These are phyloP conservation scores for Arabis hirsuta DNA, from an alignment of 345 rosid species.

Conservation along the genomic window DNA sequence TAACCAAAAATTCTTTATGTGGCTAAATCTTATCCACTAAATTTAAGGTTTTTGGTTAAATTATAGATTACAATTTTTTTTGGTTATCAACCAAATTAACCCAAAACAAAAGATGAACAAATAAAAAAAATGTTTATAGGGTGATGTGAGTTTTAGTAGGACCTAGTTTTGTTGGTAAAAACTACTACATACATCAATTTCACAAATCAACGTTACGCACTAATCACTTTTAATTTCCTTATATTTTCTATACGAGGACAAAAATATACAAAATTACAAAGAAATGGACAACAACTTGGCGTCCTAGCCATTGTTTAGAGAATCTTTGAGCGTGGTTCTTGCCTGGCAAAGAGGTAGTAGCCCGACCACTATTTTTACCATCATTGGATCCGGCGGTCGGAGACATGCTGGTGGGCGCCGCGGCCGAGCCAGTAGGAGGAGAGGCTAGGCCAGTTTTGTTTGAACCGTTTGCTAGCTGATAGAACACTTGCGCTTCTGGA, in stretches of 20 bases:
- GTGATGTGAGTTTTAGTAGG: too few relatives aligned
- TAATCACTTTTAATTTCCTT: background rate
- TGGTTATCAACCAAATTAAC: too few relatives aligned
- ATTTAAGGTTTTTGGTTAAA: too few relatives aligned
- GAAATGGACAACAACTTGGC: constrained; percentile 12
- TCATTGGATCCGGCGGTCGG: constrained; percentile 31
- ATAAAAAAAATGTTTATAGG: too few relatives aligned
- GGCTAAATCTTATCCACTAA: too few relatives aligned
- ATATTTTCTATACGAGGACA: background rate
- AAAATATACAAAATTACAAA: background rate
- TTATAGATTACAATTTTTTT: too few relatives aligned
- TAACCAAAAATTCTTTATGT: too few relatives aligned
- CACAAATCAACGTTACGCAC: constrained; percentile 13
- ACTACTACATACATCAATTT: background rate
- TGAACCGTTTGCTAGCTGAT: constrained; percentile 47
- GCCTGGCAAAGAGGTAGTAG: constrained; percentile 22
- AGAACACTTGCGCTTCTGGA: constrained; percentile 70
- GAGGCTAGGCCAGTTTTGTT: constrained; percentile 37
- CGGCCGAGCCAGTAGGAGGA: constrained; percentile 30
- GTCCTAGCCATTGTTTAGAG: constrained; percentile 23
- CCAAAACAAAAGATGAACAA: too few relatives aligned
- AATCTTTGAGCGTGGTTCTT: constrained; percentile 31
- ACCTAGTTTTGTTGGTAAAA: too few relatives aligned
- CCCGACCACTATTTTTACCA: constrained; percentile 16
- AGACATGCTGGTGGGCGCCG: constrained; percentile 30